phyloP scores from a whole-genome alignment of 139 green algal genomes.

The Chlamydomonas sphaeroides region DNA sequence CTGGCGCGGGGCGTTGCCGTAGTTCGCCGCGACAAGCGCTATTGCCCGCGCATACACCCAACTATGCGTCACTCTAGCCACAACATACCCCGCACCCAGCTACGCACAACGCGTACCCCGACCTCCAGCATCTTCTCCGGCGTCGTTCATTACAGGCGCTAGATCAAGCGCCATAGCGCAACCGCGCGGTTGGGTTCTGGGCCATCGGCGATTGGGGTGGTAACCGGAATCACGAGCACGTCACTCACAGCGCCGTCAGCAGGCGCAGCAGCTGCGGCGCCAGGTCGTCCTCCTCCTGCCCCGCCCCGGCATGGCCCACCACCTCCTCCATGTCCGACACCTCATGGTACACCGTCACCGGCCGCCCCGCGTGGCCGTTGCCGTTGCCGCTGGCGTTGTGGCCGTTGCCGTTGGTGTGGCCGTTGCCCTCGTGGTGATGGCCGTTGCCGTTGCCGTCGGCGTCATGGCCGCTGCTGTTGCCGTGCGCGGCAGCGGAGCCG shows the following conservation, averaged over 20 bases:
- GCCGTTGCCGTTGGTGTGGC: neutral
- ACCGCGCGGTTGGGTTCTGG: too few relatives aligned
- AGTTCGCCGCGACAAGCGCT: too few relatives aligned
- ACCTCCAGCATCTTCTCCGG: too few relatives aligned
- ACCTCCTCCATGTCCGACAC: neutral
- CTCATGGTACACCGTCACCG: neutral
- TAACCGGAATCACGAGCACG: too few relatives aligned
- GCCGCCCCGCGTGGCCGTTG: neutral
- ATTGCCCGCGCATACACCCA: too few relatives aligned
- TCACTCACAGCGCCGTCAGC: slow-evolving; percentile 49
- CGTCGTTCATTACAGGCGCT: too few relatives aligned
- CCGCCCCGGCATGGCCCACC: neutral
- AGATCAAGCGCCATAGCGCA: too few relatives aligned
- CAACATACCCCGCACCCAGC: too few relatives aligned
- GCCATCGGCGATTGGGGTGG: too few relatives aligned
- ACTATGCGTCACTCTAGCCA: too few relatives aligned
- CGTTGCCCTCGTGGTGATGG: neutral
- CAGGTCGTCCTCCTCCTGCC: slow-evolving; percentile 17
- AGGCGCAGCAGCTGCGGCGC: slow-evolving; percentile 44
- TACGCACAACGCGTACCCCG: too few relatives aligned
- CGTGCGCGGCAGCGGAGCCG: neutral
- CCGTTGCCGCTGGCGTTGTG: neutral
- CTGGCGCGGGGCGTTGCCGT: too few relatives aligned
- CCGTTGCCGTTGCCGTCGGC: slow-evolving; percentile 5
- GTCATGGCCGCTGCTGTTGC: neutral